Evolutionary conservation across 2,329 filamentous ascomycete species (phyloP).

Genomic region (Chaetomium sp.): DNA sequence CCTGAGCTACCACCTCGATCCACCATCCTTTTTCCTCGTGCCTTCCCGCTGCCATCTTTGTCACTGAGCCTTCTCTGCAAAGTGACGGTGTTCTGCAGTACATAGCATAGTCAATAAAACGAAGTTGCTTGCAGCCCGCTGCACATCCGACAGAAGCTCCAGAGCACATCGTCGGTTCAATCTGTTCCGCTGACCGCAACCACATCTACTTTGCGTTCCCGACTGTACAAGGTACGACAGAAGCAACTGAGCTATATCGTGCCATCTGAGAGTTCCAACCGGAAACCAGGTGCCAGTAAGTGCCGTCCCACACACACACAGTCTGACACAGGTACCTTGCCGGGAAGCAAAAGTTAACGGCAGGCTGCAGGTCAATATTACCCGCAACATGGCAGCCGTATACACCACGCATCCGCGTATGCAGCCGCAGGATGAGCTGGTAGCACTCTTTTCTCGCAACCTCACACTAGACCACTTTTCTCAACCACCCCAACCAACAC

Average conservation of each 20-base stretch:
- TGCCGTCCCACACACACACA: slow-evolving; percentile 7
- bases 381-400: slow-evolving; percentile 44
- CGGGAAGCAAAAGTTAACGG: slow-evolving; percentile 15
- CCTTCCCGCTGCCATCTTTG: slow-evolving; percentile 18
- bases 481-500: slow-evolving; percentile 9
- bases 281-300: slow-evolving; percentile 9
- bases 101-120: slow-evolving; percentile 56
- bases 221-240: slow-evolving; percentile 1
- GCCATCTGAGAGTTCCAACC: background rate
- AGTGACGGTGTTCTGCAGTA: slow-evolving; percentile 41
- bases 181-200: slow-evolving; percentile 19
- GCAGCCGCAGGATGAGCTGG: slow-evolving; percentile 78
- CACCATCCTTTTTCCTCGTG: slow-evolving; percentile 3
- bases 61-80: slow-evolving; percentile 14
- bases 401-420: slow-evolving; percentile 54
- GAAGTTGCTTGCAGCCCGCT: slow-evolving; percentile 40
- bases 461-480: slow-evolving; percentile 62
- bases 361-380: slow-evolving; percentile 28
- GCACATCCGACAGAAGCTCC: slow-evolving; percentile 22
- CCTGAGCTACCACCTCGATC: slow-evolving; percentile 5
- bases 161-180: slow-evolving; percentile 11
- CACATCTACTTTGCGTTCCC: background rate
- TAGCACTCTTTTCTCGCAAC: slow-evolving; percentile 75
- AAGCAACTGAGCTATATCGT: background rate
- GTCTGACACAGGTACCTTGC: background rate